Base-by-base conservation (phyloP, 225 moss, liverwort and hornwort genomes). In the Straminergon stramineum region DNA sequence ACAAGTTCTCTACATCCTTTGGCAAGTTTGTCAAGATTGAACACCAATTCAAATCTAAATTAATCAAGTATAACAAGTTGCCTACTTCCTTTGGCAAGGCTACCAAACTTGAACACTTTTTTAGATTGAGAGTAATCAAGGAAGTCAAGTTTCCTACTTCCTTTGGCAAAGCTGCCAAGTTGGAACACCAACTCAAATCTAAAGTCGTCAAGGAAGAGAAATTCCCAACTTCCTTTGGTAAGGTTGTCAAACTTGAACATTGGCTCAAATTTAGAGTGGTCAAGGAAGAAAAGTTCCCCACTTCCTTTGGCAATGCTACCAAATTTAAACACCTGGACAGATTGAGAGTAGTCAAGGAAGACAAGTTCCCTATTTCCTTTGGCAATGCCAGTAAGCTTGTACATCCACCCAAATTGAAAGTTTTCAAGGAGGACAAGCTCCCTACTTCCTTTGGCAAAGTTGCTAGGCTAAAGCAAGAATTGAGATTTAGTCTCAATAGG, bases 211-310 rank as follows among this genome's bases (percentile, higher is more conserved):
- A n/a, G 0, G 69, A 73, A 73, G 9, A 73, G 2, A 43, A 27
- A 16, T 43, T 43, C 27, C 15, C 43, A 2, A 73, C 16, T 1
- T 73, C 16, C 1, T 75, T 48, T 48, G 75, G 75, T 11, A 75
- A 18, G 7, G 17, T 1, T 4, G 1, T 2, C 6, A 75, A 48
- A 1, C 18, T 75, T 48, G 48, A 48, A 48, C 75, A 75, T 0
- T 2, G 0, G 0, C 5, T 17, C 11, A 75, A 48, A 75, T 75
- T 0, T 0, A 75, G 3, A 75, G 18, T 73, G 5, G 10, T 43
- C 5, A 73, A 73, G 7, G 16, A 9, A 43, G 73, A 43, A 1
- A 73, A 73, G 27, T 73, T 73, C 10, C 43, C 73, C 17, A 73
- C 27, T 43, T 73, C 43, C 0, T 43, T 43, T 10, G 43, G 73